Evolutionary conservation across 805 yeast genomes (phyloP).

Genomic region (Saccharomycopsis vini): DNA sequence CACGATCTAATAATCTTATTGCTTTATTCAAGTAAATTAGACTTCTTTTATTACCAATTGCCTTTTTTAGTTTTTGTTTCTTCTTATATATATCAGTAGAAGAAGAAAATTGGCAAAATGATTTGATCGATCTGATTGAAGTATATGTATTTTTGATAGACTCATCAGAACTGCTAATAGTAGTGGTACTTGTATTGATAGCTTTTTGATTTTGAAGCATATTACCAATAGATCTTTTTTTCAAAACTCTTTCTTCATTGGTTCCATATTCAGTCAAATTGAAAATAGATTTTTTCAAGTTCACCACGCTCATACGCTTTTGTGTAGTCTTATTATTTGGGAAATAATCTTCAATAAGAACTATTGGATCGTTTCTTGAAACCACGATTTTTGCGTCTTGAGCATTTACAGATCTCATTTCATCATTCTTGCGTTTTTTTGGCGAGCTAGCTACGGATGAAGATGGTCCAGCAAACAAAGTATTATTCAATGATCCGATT

Average conservation of each 20-base stretch:
- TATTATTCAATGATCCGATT: not conserved
- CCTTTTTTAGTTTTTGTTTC: not conserved
- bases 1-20: slow-evolving; percentile 6
- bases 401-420: not conserved
- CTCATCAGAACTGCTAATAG: too few species aligned
- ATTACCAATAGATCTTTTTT: slow-evolving; percentile 8
- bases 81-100: not conserved
- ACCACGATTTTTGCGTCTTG: slow-evolving; percentile 16
- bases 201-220: slow-evolving; percentile 3
- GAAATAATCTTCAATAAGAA: slow-evolving; percentile 51
- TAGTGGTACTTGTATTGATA: too few species aligned
- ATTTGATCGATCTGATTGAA: slow-evolving; percentile 13
- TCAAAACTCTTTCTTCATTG: slow-evolving; percentile 4
- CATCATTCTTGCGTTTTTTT: not conserved
- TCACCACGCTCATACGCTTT: slow-evolving; percentile 27
- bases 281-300: slow-evolving; percentile 26
- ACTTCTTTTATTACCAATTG: slow-evolving; percentile 10
- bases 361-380: slow-evolving; percentile 26
- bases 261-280: too few species aligned
- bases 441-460: too few species aligned
- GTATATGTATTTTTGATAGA: slow-evolving; percentile 9
- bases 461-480: not conserved
- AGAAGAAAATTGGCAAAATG: slow-evolving; percentile 4
- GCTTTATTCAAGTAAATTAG: slow-evolving; percentile 13
- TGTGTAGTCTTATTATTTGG: slow-evolving; percentile 22